Evolutionary conservation across 352 stramenopile genomes (phyloP).

Genomic region (Phytophthora vignae): DNA sequence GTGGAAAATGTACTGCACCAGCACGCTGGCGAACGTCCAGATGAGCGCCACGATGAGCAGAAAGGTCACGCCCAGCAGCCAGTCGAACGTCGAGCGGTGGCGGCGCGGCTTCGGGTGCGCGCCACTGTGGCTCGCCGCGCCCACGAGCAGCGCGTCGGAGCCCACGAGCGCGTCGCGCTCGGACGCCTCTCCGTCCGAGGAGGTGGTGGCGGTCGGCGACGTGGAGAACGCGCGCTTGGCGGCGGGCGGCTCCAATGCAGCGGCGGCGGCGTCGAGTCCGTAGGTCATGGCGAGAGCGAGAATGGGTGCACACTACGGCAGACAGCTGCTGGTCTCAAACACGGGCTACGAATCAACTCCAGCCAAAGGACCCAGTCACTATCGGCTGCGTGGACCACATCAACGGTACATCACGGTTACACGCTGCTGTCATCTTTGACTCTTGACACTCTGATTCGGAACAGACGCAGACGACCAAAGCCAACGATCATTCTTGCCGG

Average conservation of each 20-base stretch:
- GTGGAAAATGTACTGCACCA: constrained; percentile 92
- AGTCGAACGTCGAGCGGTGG: constrained; percentile 56
- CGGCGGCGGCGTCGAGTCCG: constrained; percentile 11
- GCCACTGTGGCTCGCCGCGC: constrained; percentile 19
- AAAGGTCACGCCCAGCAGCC: constrained; percentile 77
- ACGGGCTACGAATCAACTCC: constrained; percentile 13
- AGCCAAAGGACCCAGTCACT: not conserved
- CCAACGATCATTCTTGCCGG: constrained; percentile 13
- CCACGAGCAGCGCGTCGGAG: constrained; percentile 32
- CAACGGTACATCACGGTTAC: not conserved
- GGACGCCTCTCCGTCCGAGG: constrained; percentile 28
- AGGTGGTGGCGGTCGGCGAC: constrained; percentile 31
- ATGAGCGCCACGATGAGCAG: constrained; percentile 81
- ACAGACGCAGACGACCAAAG: constrained; percentile 25
- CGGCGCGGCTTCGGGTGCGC: constrained; percentile 12
- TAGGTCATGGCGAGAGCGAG: constrained; percentile 26
- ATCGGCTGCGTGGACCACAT: not conserved
- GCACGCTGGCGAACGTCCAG: constrained; percentile 86
- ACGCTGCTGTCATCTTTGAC: not conserved
- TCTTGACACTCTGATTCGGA: not conserved
- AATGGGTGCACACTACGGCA: constrained; percentile 12
- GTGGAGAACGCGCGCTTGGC: constrained; percentile 29
- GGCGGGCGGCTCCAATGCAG: not conserved
- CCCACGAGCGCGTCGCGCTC: constrained; percentile 33
- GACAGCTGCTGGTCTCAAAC: not conserved